Percentiles rank a stretch among this genome's conserved stretches.
phyloP scores from a whole-genome alignment of 768 basidiomycete genomes.

The Suillus brevipes region DNA sequence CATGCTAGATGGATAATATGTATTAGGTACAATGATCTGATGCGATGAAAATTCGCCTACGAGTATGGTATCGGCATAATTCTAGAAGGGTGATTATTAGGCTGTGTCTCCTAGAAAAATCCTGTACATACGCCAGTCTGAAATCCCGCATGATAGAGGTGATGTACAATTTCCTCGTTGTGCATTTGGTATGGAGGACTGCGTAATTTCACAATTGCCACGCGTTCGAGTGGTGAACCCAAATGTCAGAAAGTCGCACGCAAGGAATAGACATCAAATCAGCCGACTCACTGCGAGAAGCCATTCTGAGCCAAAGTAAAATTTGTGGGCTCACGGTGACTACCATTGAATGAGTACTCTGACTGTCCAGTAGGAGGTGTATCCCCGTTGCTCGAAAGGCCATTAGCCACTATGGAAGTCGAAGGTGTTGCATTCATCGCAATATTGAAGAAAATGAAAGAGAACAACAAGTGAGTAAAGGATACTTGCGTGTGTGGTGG shows the following conservation, averaged over 20 bases:
- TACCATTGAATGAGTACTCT: slow-evolving; percentile 38
- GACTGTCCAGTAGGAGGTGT: slow-evolving; percentile 38
- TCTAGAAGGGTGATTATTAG: slow-evolving; percentile 42
- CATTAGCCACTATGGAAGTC: slow-evolving; percentile 37
- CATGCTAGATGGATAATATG: slow-evolving; percentile 50
- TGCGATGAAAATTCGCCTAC: slow-evolving; percentile 43
- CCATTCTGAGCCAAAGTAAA: slow-evolving; percentile 51
- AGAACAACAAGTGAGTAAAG: not conserved
- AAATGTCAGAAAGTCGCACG: slow-evolving; percentile 8
- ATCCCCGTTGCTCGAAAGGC: slow-evolving; percentile 49
- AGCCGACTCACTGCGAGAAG: slow-evolving; percentile 54
- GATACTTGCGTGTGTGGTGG: slow-evolving; percentile 6
- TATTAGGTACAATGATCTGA: slow-evolving; percentile 11
- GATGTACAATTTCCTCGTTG: slow-evolving; percentile 75
- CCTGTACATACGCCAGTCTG: slow-evolving; percentile 69
- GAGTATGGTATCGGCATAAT: slow-evolving; percentile 80
- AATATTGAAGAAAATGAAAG: not conserved
- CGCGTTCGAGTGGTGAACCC: slow-evolving; percentile 8
- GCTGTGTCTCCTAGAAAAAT: slow-evolving; percentile 13
- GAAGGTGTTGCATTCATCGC: slow-evolving; percentile 28
- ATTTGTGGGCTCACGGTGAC: slow-evolving; percentile 32
- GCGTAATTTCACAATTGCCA: slow-evolving; percentile 12
- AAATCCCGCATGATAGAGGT: slow-evolving; percentile 79
- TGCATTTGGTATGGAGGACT: slow-evolving; percentile 58
- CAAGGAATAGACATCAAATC: slow-evolving; percentile 4